Evolutionary conservation across 2,329 filamentous ascomycete genomes (phyloP).

Genomic region (Rhytidhysteron rufulum): DNA sequence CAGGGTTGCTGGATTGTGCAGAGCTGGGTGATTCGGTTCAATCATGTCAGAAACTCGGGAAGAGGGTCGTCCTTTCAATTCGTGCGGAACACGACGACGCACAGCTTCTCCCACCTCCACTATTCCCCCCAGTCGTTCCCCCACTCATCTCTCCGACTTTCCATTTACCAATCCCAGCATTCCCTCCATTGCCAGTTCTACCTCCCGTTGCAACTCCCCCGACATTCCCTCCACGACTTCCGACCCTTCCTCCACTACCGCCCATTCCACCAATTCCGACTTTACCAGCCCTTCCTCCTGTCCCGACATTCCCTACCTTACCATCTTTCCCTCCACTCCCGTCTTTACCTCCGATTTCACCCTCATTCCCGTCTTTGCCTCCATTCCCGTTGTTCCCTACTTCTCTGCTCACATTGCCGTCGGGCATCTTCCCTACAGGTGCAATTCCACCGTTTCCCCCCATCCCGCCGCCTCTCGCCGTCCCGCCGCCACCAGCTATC

Average conservation of each 20-base stretch:
- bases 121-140: not conserved
- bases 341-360: no score
- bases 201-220: not conserved
- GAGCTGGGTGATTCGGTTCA: slow-evolving; percentile 29
- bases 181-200: no score
- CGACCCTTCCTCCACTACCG: not conserved
- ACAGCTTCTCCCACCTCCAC: slow-evolving; percentile 1
- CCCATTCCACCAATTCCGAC: not conserved
- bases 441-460: not conserved
- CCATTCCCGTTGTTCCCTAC: no score
- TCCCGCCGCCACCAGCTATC: not conserved
- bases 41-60: slow-evolving; percentile 37
- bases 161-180: not conserved
- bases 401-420: no score
- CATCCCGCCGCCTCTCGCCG: not conserved
- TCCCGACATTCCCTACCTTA: no score
- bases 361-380: no score
- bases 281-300: no score
- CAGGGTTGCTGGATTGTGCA: slow-evolving; percentile 37
- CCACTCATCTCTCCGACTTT: not conserved
- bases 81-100: slow-evolving; percentile 18
- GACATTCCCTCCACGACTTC: not conserved
- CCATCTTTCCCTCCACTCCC: no score
- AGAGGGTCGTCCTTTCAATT: slow-evolving; percentile 39
- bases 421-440: no score